Evolutionary conservation across 2,329 filamentous ascomycete species (phyloP).

Genomic region (Botrytis squamosa): DNA sequence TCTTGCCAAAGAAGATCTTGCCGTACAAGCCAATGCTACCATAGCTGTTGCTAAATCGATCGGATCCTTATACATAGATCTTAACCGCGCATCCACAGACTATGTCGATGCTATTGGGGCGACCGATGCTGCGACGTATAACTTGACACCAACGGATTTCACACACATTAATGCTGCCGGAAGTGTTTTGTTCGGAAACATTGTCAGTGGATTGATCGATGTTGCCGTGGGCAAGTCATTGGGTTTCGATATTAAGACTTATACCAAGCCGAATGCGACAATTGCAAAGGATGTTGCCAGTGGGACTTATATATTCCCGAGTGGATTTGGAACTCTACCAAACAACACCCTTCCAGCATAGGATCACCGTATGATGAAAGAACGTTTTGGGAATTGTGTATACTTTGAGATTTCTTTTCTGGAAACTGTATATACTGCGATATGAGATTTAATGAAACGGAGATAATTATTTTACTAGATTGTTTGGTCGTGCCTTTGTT

Average conservation of each 20-base stretch:
- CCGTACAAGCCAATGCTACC: slow-evolving; percentile 42
- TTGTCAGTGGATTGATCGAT: slow-evolving; percentile 45
- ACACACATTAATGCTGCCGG: slow-evolving; percentile 50
- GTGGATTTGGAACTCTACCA: slow-evolving; percentile 16
- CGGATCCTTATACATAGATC: slow-evolving; percentile 42
- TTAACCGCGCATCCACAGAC: slow-evolving; percentile 45
- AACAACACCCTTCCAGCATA: slow-evolving; percentile 14
- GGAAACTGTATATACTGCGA: not conserved
- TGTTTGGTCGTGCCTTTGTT: not conserved
- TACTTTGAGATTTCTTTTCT: not conserved
- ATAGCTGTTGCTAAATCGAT: slow-evolving; percentile 43
- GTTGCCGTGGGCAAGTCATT: not conserved
- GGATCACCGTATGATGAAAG: not conserved
- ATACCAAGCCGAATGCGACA: not conserved
- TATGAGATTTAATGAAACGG: not conserved
- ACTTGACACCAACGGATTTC: slow-evolving; percentile 45
- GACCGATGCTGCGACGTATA: slow-evolving; percentile 44
- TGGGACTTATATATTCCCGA: slow-evolving; percentile 8
- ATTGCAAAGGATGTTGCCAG: not conserved
- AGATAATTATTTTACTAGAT: too few species aligned
- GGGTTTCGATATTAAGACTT: not conserved
- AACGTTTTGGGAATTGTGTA: not conserved
- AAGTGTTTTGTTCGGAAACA: slow-evolving; percentile 46
- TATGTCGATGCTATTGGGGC: slow-evolving; percentile 49
- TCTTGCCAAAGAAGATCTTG: slow-evolving; percentile 45